phyloP scores from a whole-genome alignment of 768 basidiomycete genomes.

The Panaeolus cyanescens region DNA sequence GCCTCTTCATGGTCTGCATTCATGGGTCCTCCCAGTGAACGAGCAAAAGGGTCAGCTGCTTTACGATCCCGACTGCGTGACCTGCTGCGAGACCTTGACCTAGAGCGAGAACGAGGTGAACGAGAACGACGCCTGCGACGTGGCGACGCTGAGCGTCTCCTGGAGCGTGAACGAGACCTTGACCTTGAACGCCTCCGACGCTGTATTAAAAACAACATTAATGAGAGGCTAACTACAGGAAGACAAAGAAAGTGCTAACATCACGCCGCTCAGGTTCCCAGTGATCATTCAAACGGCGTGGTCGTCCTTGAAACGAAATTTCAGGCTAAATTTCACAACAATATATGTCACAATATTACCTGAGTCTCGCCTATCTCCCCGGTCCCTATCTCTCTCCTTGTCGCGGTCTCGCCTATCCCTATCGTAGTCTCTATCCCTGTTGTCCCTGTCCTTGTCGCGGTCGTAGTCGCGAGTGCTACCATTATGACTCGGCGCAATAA shows the following conservation, averaged over 20 bases:
- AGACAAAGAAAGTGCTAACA: slow-evolving; percentile 42
- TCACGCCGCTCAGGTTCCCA: slow-evolving; percentile 87
- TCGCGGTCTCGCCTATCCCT: slow-evolving; percentile 41
- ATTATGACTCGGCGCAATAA: slow-evolving; percentile 33
- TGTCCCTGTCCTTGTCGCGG: slow-evolving; percentile 39
- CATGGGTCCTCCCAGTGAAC: slow-evolving; percentile 86
- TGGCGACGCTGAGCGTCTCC: slow-evolving; percentile 68
- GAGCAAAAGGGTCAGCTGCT: slow-evolving; percentile 65
- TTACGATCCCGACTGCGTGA: slow-evolving; percentile 71
- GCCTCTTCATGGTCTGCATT: slow-evolving; percentile 93
- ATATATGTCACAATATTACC: slow-evolving; percentile 32
- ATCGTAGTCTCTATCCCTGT: slow-evolving; percentile 51
- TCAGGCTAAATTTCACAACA: slow-evolving; percentile 7
- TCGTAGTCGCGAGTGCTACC: slow-evolving; percentile 45
- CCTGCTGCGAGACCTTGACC: slow-evolving; percentile 61
- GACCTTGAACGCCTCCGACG: slow-evolving; percentile 71
- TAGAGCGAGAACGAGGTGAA: slow-evolving; percentile 41
- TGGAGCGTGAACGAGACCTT: slow-evolving; percentile 68
- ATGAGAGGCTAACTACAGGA: background rate
- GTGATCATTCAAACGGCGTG: slow-evolving; percentile 64
- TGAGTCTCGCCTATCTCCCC: slow-evolving; percentile 52
- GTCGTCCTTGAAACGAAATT: slow-evolving; percentile 24
- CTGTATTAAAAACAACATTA: slow-evolving; percentile 28
- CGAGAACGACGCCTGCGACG: slow-evolving; percentile 62
- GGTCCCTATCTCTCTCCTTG: slow-evolving; percentile 43